A percentile compares a stretch with the other conserved stretches of the same genome.
Evolutionary conservation across 768 basidiomycete species (phyloP).

Genomic region (Gelatoporia subvermispora): DNA sequence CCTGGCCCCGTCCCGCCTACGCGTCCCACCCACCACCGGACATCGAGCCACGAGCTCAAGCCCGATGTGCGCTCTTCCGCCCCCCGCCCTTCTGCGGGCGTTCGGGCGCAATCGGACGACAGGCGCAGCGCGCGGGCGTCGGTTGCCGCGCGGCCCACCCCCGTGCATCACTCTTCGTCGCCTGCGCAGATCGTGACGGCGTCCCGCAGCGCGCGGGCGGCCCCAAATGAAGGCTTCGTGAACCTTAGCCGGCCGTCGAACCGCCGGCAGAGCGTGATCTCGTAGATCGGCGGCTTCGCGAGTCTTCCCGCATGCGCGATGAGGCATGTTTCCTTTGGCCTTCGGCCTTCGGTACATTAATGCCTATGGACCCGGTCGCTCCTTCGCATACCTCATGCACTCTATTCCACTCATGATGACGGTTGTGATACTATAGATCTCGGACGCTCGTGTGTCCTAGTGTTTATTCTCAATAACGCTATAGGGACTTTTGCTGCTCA

Average conservation of each 20-base stretch:
- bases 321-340: too few relatives aligned
- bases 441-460: too few relatives aligned
- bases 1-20: neutral
- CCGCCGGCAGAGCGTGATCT: neutral
- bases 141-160: slow-evolving; percentile 1
- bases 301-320: neutral
- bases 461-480: too few relatives aligned
- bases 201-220: slow-evolving; percentile 14
- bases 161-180: slow-evolving; percentile 11
- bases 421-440: too few relatives aligned
- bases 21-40: slow-evolving; percentile 12
- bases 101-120: slow-evolving; percentile 9
- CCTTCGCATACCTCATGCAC: too few relatives aligned
- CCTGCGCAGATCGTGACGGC: slow-evolving; percentile 19
- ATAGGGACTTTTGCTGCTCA: too few relatives aligned
- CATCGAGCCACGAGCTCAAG: slow-evolving; percentile 12
- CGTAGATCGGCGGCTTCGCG: neutral
- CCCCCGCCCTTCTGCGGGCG: slow-evolving; percentile 1
- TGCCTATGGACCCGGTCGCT: too few relatives aligned
- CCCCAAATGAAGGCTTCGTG: slow-evolving; percentile 20
- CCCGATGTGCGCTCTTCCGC: neutral
- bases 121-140: slow-evolving; percentile 7
- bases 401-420: too few relatives aligned
- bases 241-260: slow-evolving; percentile 22
- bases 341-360: too few relatives aligned